Evolutionary conservation across 2,329 filamentous ascomycete genomes (phyloP).

Genomic region (Pyrenochaeta sp.): DNA sequence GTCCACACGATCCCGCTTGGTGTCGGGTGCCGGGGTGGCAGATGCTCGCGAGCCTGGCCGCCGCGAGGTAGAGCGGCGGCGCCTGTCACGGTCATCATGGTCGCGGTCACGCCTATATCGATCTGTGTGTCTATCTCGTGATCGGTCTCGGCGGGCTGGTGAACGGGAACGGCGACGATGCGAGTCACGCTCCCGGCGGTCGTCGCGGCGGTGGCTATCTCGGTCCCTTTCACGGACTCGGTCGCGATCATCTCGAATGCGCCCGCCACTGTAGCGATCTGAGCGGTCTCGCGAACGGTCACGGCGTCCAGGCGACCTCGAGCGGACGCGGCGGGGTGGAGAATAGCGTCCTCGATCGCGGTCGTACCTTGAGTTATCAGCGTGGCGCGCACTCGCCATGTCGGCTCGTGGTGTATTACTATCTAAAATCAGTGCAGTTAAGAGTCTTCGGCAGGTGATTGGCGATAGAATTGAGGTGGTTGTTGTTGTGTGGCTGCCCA

Average conservation of each 20-base stretch:
- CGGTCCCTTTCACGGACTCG: slow-evolving; percentile 51
- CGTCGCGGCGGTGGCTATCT: slow-evolving; percentile 54
- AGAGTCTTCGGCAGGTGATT: neutral
- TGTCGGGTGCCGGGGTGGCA: slow-evolving; percentile 53
- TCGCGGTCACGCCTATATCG: slow-evolving; percentile 60
- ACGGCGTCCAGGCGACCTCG: slow-evolving; percentile 64
- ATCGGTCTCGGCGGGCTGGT: slow-evolving; percentile 65
- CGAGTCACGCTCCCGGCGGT: slow-evolving; percentile 40
- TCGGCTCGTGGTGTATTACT: slow-evolving; percentile 37
- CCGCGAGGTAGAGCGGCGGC: slow-evolving; percentile 75
- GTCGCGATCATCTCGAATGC: slow-evolving; percentile 54
- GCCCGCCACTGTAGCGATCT: slow-evolving; percentile 56
- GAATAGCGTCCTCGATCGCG: slow-evolving; percentile 50
- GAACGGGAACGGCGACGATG: slow-evolving; percentile 25
- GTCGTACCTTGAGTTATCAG: slow-evolving; percentile 73
- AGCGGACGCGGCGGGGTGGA: slow-evolving; percentile 54
- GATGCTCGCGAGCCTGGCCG: slow-evolving; percentile 70
- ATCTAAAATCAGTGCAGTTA: slow-evolving; percentile 14
- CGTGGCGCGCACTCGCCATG: slow-evolving; percentile 65
- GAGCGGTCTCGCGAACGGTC: slow-evolving; percentile 37
- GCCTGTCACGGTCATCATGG: slow-evolving; percentile 70
- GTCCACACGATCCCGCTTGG: slow-evolving; percentile 33
- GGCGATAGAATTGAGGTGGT: neutral
- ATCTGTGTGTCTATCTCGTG: slow-evolving; percentile 60
- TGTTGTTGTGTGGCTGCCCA: neutral